Percentiles rank a stretch among this genome's conserved stretches.
phyloP scores from a whole-genome alignment of 306 rosid species.

The Clitoria ternatea region DNA sequence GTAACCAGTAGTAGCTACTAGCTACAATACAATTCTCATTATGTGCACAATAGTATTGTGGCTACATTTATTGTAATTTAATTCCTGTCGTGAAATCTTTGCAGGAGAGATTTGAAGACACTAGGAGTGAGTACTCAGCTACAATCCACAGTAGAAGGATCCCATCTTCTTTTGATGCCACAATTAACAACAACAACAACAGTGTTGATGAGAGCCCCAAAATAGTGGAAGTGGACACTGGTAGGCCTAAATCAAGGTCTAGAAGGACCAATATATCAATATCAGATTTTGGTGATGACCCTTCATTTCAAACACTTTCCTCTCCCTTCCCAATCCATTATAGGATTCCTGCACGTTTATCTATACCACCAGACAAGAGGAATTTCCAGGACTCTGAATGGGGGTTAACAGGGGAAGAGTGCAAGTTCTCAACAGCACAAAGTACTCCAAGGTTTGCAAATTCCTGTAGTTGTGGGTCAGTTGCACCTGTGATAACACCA shows the following conservation, averaged over 20 bases:
- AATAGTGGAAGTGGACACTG: slow-evolving; percentile 82
- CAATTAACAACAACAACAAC: slow-evolving; percentile 29
- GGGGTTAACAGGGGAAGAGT: slow-evolving; percentile 68
- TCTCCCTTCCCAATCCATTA: slow-evolving; percentile 50
- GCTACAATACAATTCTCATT: background rate
- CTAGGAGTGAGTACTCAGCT: slow-evolving; percentile 47
- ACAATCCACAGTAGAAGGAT: slow-evolving; percentile 60
- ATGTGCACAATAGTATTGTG: too few species aligned
- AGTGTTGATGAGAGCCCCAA: slow-evolving; percentile 55
- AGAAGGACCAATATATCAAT: slow-evolving; percentile 60
- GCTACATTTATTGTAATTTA: background rate
- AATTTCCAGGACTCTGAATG: slow-evolving; percentile 55
- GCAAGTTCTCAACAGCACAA: slow-evolving; percentile 79
- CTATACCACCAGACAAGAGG: slow-evolving; percentile 47
- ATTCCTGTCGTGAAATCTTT: background rate
- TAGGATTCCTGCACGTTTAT: slow-evolving; percentile 37
- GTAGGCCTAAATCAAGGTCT: slow-evolving; percentile 68
- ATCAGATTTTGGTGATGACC: slow-evolving; percentile 63
- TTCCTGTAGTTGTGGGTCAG: slow-evolving; percentile 38
- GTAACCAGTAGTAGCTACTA: too few species aligned
- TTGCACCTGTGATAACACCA: slow-evolving; percentile 47
- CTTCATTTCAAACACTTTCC: slow-evolving; percentile 36
- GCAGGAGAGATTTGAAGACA: slow-evolving; percentile 77
- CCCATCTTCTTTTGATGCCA: slow-evolving; percentile 53
- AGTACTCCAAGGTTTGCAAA: slow-evolving; percentile 72